Conservation (phyloP, 148 eudicot genomes). For the Persicaria tinctoria region DNA sequence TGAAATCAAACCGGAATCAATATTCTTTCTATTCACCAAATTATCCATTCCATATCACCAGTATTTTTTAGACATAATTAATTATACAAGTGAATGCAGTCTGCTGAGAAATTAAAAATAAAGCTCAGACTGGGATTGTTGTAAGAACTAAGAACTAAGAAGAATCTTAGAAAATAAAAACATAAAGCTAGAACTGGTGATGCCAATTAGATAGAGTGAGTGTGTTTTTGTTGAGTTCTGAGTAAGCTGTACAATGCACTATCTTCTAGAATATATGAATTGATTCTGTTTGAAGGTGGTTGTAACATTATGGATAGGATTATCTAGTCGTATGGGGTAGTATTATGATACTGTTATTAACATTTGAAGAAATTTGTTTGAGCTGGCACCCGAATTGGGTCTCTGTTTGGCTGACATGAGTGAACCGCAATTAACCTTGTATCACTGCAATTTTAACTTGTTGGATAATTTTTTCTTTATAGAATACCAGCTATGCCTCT, state of each 20-base stretch:
- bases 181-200: not conserved
- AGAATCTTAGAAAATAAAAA: not conserved
- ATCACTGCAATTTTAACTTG: not conserved
- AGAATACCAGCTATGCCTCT: not conserved
- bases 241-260: not conserved
- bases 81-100: not conserved
- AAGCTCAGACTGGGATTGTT: not conserved
- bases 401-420: no score
- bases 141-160: not conserved
- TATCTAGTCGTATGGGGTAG: not conserved
- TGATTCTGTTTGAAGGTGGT: slow-evolving; percentile 2
- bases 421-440: not conserved
- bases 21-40: not conserved
- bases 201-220: not conserved
- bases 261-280: not conserved
- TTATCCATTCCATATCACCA: not conserved
- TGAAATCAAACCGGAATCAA: not conserved
- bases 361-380: not conserved
- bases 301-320: not conserved
- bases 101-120: not conserved
- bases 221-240: not conserved
- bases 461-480: not conserved
- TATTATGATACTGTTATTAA: not conserved
- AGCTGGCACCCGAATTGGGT: not conserved
- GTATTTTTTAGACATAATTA: not conserved